Conservation (phyloP, 2,329 filamentous ascomycete genomes). For the Cercospora brassicicola region DNA sequence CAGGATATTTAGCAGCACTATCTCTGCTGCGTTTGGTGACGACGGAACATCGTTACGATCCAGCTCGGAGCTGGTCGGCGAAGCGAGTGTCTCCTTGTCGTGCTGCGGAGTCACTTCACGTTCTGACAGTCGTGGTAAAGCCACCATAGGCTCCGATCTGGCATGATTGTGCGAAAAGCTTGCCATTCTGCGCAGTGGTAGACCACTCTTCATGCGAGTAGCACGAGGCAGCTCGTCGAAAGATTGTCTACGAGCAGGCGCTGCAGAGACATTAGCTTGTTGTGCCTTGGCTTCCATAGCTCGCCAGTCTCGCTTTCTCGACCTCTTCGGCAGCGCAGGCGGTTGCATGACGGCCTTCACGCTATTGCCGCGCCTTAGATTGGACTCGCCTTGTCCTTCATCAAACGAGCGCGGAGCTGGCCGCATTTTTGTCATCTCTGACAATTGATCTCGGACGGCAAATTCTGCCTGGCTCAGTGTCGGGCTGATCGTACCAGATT, state of each 20-base stretch:
- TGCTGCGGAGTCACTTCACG: neutral
- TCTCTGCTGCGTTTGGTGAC: conserved; percentile 42
- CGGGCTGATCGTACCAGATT: conserved; percentile 39
- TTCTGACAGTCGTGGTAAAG: conserved; percentile 2
- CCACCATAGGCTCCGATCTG: conserved; percentile 2
- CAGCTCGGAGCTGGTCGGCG: neutral
- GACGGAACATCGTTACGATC: neutral
- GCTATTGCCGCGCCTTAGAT: conserved; percentile 25
- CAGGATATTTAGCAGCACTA: conserved; percentile 56
- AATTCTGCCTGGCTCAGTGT: conserved; percentile 50
- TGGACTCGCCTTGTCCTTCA: neutral
- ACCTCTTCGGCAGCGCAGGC: conserved; percentile 43
- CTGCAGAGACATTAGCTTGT: neutral
- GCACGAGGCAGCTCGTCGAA: conserved; percentile 9
- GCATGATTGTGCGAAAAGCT: conserved; percentile 16
- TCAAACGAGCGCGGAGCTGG: neutral
- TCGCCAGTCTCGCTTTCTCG: conserved; percentile 44
- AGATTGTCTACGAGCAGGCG: conserved; percentile 16
- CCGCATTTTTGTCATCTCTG: conserved; percentile 8
- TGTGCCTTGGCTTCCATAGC: neutral
- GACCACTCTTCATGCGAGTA: neutral
- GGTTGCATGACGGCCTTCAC: conserved; percentile 37
- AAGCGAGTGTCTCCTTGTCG: neutral
- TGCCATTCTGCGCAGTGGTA: conserved; percentile 19
- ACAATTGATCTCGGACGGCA: conserved; percentile 34